These are phyloP conservation scores for Acorus calamus DNA, from an alignment of 106 monocot species.

Conservation along the genomic window DNA sequence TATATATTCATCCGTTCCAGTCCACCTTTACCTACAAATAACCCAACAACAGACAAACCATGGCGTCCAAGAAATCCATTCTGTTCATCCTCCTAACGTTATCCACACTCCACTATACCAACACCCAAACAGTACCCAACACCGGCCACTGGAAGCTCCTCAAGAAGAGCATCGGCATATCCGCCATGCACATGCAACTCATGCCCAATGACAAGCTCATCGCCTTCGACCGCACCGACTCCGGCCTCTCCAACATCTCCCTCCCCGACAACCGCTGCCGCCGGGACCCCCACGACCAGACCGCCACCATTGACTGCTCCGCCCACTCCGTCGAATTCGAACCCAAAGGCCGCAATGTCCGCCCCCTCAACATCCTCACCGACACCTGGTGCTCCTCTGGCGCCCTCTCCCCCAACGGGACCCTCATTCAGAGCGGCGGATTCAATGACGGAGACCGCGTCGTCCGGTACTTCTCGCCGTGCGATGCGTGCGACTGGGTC, in stretches of 20 bases:
- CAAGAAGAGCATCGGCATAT: constrained; percentile 15
- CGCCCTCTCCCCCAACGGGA: constrained; percentile 12
- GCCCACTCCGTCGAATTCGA: constrained; percentile 23
- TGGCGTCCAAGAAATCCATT: too few species aligned
- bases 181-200: constrained; percentile 26
- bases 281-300: neutral
- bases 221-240: constrained; percentile 22
- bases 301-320: constrained; percentile 9
- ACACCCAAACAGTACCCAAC: too few species aligned
- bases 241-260: constrained; percentile 21
- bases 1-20: too few species aligned
- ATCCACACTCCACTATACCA: too few species aligned
- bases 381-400: constrained; percentile 29
- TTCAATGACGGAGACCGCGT: constrained; percentile 13
- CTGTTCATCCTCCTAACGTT: too few species aligned
- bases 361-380: constrained; percentile 20
- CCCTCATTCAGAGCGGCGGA: constrained; percentile 16
- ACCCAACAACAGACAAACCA: too few species aligned
- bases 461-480: constrained; percentile 12
- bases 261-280: constrained; percentile 7
- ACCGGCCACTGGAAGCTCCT: constrained; percentile 12
- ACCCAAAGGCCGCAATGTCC: constrained; percentile 1
- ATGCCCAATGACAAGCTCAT: constrained; percentile 11
- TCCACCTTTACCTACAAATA: too few species aligned
- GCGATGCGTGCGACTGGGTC: constrained; percentile 12